Evolutionary conservation across 192 early-diverging fungal genomes (phyloP), one percentile per base, ranked within the genome.

Genomic region (Gamsiella multidivaricata): DNA sequence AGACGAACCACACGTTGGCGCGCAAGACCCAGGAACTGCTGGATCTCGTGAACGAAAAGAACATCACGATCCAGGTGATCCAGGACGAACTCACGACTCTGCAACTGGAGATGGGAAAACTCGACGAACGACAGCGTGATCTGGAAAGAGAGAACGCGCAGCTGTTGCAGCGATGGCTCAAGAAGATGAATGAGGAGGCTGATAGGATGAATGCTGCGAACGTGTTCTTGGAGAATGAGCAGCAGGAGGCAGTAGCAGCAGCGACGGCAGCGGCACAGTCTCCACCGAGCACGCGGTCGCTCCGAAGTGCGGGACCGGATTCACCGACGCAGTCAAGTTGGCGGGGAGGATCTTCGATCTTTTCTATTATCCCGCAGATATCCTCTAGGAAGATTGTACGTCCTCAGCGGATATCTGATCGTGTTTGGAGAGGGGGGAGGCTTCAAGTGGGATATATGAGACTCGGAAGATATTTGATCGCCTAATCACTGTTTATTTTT

Each of bases 151-250:
- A 99, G 72, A 97, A 99, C 78, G 86, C 81, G 14, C 87, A 96
- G 51, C 83, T 99, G 36, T 84, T 99, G 28, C 90, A 95, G 64
- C 84, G 97, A 54, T 97, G 95, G 95, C 86, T 96, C 34, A 91
- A 93, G 72, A 95, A 91, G 80, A 95, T 88, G 92, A 94, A 91
- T 65, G 90, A 93, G 61, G 91, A 95, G 68, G 96, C 93, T 1
- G 89, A 94, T 33, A 91, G 91, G 70, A 93, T 99, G 90, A 98
- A 99, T 78, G 93, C 94, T 46, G 95, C 91, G 4, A 99, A 95
- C 59, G 86, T 88, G 53, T 93, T 94, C 83, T 87, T 94, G 65
- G 97, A 96, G 88, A 84, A 78, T 31, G 68, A 79, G 22, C 52
- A 76, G 5, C 73, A 75, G 17, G 72, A 75, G 9, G 52, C 43